Percentiles rank a stretch among this genome's conserved stretches.
These are phyloP conservation scores for Talaromyces sp. DNA, from an alignment of 2,329 filamentous ascomycete species.

Conservation along the genomic window DNA sequence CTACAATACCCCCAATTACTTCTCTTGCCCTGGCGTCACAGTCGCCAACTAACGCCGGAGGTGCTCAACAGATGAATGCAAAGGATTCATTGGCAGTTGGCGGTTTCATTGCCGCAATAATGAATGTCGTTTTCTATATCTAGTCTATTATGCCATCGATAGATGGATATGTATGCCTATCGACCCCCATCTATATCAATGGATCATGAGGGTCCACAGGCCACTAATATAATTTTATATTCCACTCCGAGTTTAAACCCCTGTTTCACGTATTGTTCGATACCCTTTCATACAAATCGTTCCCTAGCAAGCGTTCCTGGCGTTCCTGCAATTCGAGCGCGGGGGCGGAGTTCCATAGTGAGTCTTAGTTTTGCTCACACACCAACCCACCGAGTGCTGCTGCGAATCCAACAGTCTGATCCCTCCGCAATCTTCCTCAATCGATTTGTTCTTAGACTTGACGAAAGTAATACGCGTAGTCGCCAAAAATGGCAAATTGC, in stretches of 20 bases:
- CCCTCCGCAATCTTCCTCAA: neutral
- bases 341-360: too few relatives aligned
- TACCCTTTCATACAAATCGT: too few relatives aligned
- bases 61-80: neutral
- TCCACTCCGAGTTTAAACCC: too few relatives aligned
- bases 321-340: too few relatives aligned
- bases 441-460: neutral
- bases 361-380: neutral
- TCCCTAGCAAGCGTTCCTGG: too few relatives aligned
- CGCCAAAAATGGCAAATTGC: slow-evolving; percentile 1
- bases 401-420: neutral
- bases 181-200: neutral
- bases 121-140: neutral
- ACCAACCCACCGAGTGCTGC: neutral
- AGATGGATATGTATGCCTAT: neutral
- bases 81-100: neutral
- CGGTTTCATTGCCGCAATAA: neutral
- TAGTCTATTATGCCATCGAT: neutral
- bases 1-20: neutral
- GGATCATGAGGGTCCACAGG: neutral
- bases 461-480: neutral
- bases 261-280: too few relatives aligned
- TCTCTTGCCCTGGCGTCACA: neutral
- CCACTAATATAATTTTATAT: too few relatives aligned
- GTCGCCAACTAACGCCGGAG: neutral